These are phyloP conservation scores for Solanum chacoense DNA, from an alignment of 305 asterid species.

Conservation along the genomic window DNA sequence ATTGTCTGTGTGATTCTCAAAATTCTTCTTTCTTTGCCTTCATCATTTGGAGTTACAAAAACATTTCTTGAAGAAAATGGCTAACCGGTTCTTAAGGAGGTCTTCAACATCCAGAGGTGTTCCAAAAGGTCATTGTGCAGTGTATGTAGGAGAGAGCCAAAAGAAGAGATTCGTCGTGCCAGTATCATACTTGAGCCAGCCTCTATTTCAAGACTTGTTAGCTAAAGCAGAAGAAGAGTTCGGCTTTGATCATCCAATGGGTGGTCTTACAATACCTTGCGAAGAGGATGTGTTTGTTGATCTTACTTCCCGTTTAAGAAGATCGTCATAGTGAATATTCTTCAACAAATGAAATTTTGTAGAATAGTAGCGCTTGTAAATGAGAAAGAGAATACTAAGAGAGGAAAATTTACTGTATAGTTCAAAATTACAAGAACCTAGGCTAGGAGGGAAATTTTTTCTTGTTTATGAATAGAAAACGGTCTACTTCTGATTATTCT, in stretches of 20 bases:
- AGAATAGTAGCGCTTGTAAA: background rate
- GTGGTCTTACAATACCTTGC: background rate
- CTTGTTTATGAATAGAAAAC: background rate
- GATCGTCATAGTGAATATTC: background rate
- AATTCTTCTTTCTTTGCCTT: background rate
- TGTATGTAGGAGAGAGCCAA: background rate
- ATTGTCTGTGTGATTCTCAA: background rate
- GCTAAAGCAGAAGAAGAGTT: background rate
- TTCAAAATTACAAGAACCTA: background rate
- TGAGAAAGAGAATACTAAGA: background rate
- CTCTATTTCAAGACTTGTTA: background rate
- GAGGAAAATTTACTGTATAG: background rate
- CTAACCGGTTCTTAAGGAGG: background rate
- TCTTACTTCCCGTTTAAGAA: background rate
- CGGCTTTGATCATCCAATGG: background rate
- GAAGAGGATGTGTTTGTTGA: background rate
- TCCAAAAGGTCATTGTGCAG: background rate
- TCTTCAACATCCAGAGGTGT: background rate
- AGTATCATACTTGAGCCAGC: background rate
- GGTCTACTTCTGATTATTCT: background rate
- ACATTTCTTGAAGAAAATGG: background rate
- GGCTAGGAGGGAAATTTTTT: background rate
- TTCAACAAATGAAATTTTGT: background rate
- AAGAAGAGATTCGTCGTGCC: background rate
- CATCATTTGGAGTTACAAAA: background rate